These are phyloP conservation scores for Argentina anserina DNA, from an alignment of 306 rosid species.

Conservation along the genomic window DNA sequence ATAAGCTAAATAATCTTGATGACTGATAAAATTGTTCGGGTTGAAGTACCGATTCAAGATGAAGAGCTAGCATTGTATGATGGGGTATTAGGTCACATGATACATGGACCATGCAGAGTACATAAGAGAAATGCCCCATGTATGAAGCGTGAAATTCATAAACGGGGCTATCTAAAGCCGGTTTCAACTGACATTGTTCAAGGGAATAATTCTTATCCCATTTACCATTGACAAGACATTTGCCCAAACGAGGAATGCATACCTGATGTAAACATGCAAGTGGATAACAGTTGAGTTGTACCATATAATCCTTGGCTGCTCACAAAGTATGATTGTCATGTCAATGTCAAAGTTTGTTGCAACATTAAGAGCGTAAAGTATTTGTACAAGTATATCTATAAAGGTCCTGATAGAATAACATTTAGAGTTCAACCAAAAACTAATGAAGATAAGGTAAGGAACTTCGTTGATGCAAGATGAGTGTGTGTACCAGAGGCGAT, in stretches of 20 bases:
- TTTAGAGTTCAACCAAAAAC: too few species aligned
- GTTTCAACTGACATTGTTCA: too few species aligned
- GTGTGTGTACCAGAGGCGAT: too few species aligned
- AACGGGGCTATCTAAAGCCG: too few species aligned
- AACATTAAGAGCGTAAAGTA: too few species aligned
- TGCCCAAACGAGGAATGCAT: rapidly evolving
- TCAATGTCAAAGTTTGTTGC: not conserved
- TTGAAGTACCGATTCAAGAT: not conserved
- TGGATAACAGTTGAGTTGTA: not conserved
- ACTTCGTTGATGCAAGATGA: too few species aligned
- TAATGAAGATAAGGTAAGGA: too few species aligned
- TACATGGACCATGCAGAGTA: not conserved
- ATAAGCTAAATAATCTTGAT: too few species aligned
- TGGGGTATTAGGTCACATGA: not conserved
- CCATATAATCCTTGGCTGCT: not conserved
- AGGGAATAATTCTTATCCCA: not conserved
- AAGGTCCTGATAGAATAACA: too few species aligned
- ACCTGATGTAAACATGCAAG: not conserved
- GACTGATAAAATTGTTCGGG: too few species aligned
- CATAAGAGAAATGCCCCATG: not conserved
- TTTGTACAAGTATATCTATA: too few species aligned
- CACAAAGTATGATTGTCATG: not conserved
- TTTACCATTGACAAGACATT: not conserved
- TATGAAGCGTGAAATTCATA: not conserved
- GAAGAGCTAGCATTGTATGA: not conserved